phyloP scores from a whole-genome alignment of 1,139 yeast species.

The Entelexis paramagnoliae region DNA sequence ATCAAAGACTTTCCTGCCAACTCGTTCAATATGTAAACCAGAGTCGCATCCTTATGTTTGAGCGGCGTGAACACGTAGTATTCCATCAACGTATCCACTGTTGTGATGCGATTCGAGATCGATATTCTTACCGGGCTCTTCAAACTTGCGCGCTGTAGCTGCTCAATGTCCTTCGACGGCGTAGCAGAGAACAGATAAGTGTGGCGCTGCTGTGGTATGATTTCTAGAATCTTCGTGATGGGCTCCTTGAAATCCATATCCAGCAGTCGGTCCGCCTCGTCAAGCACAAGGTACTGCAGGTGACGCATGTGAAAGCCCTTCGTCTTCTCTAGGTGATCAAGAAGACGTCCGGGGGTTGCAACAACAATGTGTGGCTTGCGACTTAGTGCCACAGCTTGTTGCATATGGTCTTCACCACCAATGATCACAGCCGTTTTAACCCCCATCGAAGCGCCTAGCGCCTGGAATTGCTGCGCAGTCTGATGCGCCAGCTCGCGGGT shows the following conservation, averaged over 20 bases:
- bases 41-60: slow-evolving; percentile 80
- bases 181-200: slow-evolving; percentile 93
- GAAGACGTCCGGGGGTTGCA: slow-evolving; percentile 92
- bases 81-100: slow-evolving; percentile 86
- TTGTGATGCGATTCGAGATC: slow-evolving; percentile 77
- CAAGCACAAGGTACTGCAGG: slow-evolving; percentile 79
- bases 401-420: slow-evolving; percentile 99
- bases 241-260: slow-evolving; percentile 98
- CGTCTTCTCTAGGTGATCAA: slow-evolving; percentile 92
- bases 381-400: slow-evolving; percentile 87
- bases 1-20: slow-evolving; percentile 77
- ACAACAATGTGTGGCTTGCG: slow-evolving; percentile 89
- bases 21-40: slow-evolving; percentile 75
- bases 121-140: slow-evolving; percentile 84
- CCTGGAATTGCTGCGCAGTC: slow-evolving; percentile 90
- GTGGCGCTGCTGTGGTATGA: slow-evolving; percentile 75
- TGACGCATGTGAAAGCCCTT: slow-evolving; percentile 80
- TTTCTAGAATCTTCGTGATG: slow-evolving; percentile 69
- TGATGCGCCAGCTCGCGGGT: slow-evolving; percentile 96
- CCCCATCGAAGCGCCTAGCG: slow-evolving; percentile 85
- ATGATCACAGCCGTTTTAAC: slow-evolving; percentile 76
- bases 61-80: slow-evolving; percentile 85
- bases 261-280: slow-evolving; percentile 89
- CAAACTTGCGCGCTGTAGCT: slow-evolving; percentile 85
- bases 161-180: slow-evolving; percentile 89